phyloP scores from a whole-genome alignment of 306 rosid species.

The Argentina anserina region DNA sequence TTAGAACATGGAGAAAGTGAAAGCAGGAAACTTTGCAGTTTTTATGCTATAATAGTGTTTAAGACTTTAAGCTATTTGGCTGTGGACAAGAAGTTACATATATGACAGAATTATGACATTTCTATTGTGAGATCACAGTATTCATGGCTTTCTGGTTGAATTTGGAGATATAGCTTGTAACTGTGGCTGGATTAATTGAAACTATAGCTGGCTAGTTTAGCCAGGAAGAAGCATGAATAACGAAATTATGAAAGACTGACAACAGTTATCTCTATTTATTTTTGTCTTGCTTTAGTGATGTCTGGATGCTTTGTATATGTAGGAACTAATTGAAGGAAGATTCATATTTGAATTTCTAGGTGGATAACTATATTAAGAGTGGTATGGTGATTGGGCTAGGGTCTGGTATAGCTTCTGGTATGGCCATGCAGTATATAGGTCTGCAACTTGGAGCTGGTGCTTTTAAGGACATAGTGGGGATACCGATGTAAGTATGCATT shows the following conservation, averaged over 20 bases:
- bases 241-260: not conserved
- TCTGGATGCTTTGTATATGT: not conserved
- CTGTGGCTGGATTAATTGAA: not conserved
- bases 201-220: not conserved
- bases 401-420: slow-evolving; percentile 71
- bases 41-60: not conserved
- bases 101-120: not conserved
- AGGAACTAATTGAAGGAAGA: slow-evolving; percentile 4
- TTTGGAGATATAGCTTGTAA: not conserved
- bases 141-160: not conserved
- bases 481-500: slow-evolving; percentile 67
- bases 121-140: not conserved
- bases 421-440: slow-evolving; percentile 88
- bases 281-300: not conserved
- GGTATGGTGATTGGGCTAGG: slow-evolving; percentile 90
- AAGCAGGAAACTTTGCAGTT: not conserved
- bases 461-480: slow-evolving; percentile 68
- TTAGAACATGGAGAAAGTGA: not conserved
- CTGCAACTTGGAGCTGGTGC: slow-evolving; percentile 69
- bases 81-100: not conserved
- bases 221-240: not conserved
- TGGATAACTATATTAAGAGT: slow-evolving; percentile 64
- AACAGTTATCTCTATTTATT: not conserved
- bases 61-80: not conserved
- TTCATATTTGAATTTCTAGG: slow-evolving; percentile 46